Conservation (phyloP, 371 early-diverging fungal species). For the Sporodiniella umbellata region DNA sequence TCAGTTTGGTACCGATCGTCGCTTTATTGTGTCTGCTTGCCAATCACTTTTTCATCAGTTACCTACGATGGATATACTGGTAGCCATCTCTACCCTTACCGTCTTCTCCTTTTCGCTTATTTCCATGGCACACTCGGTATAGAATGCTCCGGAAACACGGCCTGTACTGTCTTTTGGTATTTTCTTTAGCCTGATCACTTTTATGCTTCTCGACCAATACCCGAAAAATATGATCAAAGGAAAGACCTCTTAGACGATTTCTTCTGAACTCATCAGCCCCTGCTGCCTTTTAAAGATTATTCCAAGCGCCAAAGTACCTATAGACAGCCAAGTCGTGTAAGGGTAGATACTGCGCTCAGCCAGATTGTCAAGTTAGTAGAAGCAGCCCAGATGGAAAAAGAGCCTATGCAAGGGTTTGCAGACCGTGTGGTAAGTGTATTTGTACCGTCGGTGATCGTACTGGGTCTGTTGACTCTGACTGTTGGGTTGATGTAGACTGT, state of each 20-base stretch:
- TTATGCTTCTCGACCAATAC: constrained; percentile 88
- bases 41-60: constrained; percentile 76
- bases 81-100: constrained; percentile 83
- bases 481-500: constrained; percentile 72
- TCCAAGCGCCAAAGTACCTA: constrained; percentile 92
- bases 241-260: constrained; percentile 86
- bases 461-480: constrained; percentile 73
- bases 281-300: constrained; percentile 84
- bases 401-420: constrained; percentile 84
- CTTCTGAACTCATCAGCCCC: constrained; percentile 82
- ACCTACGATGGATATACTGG: constrained; percentile 95
- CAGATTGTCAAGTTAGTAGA: constrained; percentile 91
- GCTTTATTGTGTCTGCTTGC: constrained; percentile 79
- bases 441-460: constrained; percentile 80
- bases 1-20: constrained; percentile 83
- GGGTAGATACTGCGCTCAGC: constrained; percentile 76
- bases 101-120: constrained; percentile 76
- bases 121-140: constrained; percentile 42
- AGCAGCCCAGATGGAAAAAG: constrained; percentile 82
- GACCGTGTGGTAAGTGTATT: constrained; percentile 85
- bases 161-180: constrained; percentile 94
- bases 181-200: constrained; percentile 83
- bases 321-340: constrained; percentile 91
- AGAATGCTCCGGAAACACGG: constrained; percentile 10
- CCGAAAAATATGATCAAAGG: constrained; percentile 94